Evolutionary conservation across 1,139 yeast genomes (phyloP).

Genomic region (Taiozyma sp.): DNA sequence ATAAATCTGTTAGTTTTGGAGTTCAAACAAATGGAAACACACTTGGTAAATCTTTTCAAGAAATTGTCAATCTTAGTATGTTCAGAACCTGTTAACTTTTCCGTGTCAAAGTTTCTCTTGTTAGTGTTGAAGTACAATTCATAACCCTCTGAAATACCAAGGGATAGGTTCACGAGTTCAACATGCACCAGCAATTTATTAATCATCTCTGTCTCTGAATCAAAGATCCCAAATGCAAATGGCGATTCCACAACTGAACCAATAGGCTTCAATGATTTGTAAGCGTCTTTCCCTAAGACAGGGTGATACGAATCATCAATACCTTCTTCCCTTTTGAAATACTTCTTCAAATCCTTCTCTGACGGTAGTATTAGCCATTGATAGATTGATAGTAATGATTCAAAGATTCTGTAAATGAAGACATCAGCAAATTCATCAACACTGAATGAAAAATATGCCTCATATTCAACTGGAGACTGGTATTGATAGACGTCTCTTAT

Average conservation of each 20-base stretch:
- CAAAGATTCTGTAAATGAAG: slow-evolving; percentile 12
- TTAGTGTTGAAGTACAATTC: slow-evolving; percentile 17
- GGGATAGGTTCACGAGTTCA: slow-evolving; percentile 17
- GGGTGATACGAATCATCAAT: slow-evolving; percentile 13
- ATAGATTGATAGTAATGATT: slow-evolving; percentile 12
- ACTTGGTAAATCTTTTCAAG: slow-evolving; percentile 20
- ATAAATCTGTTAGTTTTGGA: slow-evolving; percentile 21
- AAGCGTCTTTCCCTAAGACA: slow-evolving; percentile 6
- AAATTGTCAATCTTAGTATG: slow-evolving; percentile 21
- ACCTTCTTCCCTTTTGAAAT: slow-evolving; percentile 11
- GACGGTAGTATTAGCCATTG: slow-evolving; percentile 7
- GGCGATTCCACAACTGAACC: slow-evolving; percentile 21
- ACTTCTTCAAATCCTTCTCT: slow-evolving; percentile 6
- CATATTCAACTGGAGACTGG: slow-evolving; percentile 17
- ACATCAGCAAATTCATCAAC: slow-evolving; percentile 15
- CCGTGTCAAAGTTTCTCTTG: slow-evolving; percentile 11
- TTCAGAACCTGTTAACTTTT: slow-evolving; percentile 14
- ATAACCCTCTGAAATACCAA: slow-evolving; percentile 23
- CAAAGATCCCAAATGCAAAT: slow-evolving; percentile 20
- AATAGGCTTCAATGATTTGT: slow-evolving; percentile 18
- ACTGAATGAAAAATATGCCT: slow-evolving; percentile 14
- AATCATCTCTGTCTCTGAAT: slow-evolving; percentile 13
- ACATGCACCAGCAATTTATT: slow-evolving; percentile 21
- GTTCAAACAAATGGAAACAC: slow-evolving; percentile 23
- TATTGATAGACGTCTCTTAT: slow-evolving; percentile 10